Base-by-base conservation (phyloP, 257 asterid species). In the Paulownia fortunei region DNA sequence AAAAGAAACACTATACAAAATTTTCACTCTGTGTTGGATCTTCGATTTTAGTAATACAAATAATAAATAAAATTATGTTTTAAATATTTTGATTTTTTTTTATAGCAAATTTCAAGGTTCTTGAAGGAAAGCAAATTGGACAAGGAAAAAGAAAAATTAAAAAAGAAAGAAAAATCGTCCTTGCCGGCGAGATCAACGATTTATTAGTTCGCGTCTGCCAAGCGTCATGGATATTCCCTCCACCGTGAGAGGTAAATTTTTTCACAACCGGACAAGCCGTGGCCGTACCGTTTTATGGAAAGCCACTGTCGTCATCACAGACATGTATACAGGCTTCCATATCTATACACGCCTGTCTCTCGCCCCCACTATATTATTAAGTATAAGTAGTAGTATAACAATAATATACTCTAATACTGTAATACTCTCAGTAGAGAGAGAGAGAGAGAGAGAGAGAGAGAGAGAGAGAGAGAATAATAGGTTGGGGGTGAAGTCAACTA, bases 231-330 rank as follows among this genome's bases (percentile, higher is more conserved):
- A 32, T 16, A 55, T 34, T 54, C 13, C 39, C 30, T 69, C 3
- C 7, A 32, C 5, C 32, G 51, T 11, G 60, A 36, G 16, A 8
- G 49, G 34, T 15, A 77, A 8, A 42, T 4, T 47, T 19, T 36
- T 47, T 13, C 26, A 30, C 68, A 62, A 79, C 11, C 69, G 3
- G 26, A 70, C 73, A 61, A 62, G 60, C 30, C 54, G 30, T 64
- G 75, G 75, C 79, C 83, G 74, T 79, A 63, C 75, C 54, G 69
- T 72, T 72, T 5, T 65, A 21, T 76, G 80, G 41, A 52, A 32
- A 61, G 72, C 39, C 80, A 36, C 6, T 36, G 3, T 7, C 54
- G 23, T 26, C 46, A 37, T 72, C 76, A 24, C 63, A n/a, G n/a
- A 23, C 36, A 26, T 19, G 1, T 52, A 41, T 10, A 8, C 42